These are phyloP conservation scores for Mortierella sp. DNA, from an alignment of 371 early-diverging fungal genomes.

Conservation along the genomic window DNA sequence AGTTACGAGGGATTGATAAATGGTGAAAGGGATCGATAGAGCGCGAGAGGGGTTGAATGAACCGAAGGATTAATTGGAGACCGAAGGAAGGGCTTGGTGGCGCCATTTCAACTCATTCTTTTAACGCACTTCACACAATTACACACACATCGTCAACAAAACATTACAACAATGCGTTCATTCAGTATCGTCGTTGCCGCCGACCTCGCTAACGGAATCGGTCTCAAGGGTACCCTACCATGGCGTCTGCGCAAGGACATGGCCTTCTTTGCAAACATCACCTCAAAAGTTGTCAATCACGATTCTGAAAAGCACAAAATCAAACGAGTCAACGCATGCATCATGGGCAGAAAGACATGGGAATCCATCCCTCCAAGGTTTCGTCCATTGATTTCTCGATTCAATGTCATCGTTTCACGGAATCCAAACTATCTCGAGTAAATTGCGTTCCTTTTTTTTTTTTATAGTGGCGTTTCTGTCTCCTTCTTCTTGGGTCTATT, in stretches of 20 bases:
- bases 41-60: too few species aligned
- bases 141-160: neutral
- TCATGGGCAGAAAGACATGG: constrained; percentile 94
- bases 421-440: constrained; percentile 66
- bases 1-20: too few species aligned
- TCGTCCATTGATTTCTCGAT: constrained; percentile 79
- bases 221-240: constrained; percentile 75
- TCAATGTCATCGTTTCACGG: constrained; percentile 89
- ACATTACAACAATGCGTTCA: constrained; percentile 14
- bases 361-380: constrained; percentile 85
- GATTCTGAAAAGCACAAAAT: neutral
- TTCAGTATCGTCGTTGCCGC: constrained; percentile 84
- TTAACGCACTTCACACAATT: too few species aligned
- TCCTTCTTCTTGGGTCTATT: too few species aligned
- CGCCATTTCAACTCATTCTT: too few species aligned
- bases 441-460: neutral
- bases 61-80: too few species aligned
- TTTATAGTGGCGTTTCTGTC: too few species aligned
- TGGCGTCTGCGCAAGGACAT: constrained; percentile 92
- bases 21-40: too few species aligned
- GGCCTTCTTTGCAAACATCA: constrained; percentile 83
- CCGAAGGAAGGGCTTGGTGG: too few species aligned
- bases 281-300: constrained; percentile 59
- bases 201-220: constrained; percentile 83
- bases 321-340: constrained; percentile 74